phyloP scores from a whole-genome alignment of 106 monocot species.

The Dendrobium huoshanense region DNA sequence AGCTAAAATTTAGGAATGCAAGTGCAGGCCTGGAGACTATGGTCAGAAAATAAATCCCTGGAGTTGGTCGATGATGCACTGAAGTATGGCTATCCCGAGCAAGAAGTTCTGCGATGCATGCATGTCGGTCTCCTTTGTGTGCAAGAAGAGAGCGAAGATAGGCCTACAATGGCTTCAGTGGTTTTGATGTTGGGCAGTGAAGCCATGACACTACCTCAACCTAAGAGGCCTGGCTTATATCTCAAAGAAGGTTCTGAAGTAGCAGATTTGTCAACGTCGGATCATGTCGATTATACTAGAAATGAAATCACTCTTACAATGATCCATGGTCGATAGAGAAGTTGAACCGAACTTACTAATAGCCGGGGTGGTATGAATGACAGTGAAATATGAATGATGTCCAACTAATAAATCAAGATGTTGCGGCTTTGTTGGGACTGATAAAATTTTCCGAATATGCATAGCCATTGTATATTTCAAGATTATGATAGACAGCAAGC shows the following conservation, averaged over 20 bases:
- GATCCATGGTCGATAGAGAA: background rate
- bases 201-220: constrained; percentile 3
- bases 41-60: constrained; percentile 3
- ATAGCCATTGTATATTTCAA: constrained; percentile 2
- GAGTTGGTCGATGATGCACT: constrained; percentile 9
- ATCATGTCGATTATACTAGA: background rate
- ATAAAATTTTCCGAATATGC: background rate
- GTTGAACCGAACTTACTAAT: no score
- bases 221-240: constrained; percentile 12
- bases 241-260: background rate
- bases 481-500: background rate
- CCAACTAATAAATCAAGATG: no score
- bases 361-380: no score
- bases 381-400: no score
- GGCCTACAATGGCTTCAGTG: constrained; percentile 37
- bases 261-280: background rate
- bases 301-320: background rate
- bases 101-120: constrained; percentile 23
- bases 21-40: constrained; percentile 8
- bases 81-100: background rate
- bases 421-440: no score
- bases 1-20: background rate
- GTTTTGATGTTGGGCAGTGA: constrained; percentile 33
- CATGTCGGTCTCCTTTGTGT: constrained; percentile 37
- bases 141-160: constrained; percentile 26